Conservation (phyloP, 306 rosid genomes). For the Mimosa pudica region DNA sequence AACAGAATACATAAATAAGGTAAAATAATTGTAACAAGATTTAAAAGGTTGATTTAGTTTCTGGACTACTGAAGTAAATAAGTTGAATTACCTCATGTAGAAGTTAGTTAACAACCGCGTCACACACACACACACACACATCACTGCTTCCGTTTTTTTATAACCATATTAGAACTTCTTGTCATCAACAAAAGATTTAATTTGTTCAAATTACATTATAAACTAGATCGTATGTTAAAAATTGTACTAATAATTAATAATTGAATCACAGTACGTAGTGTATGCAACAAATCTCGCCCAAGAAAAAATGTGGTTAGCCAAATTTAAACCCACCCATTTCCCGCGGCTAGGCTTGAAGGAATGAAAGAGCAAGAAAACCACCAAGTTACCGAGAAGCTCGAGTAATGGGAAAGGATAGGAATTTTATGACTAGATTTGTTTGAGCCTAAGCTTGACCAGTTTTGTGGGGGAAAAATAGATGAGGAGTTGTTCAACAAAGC, state of each 20-base stretch:
- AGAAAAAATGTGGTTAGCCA: not conserved
- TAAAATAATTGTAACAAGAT: not conserved
- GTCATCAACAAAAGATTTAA: no score
- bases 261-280: not conserved
- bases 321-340: not conserved
- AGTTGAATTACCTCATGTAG: not conserved
- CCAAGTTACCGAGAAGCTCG: not conserved
- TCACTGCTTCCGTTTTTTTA: no score
- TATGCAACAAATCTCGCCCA: no score
- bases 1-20: not conserved
- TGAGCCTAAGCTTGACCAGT: not conserved
- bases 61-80: not conserved
- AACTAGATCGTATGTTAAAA: no score
- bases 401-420: not conserved
- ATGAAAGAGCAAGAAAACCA: not conserved
- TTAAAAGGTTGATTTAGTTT: not conserved
- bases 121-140: no score
- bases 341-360: not conserved
- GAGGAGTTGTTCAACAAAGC: not conserved
- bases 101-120: not conserved
- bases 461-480: not conserved
- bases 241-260: not conserved
- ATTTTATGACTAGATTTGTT: not conserved
- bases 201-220: no score
- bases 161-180: no score